Base-by-base conservation (phyloP, 2,329 filamentous ascomycete genomes). In the Monosporascus sp. region DNA sequence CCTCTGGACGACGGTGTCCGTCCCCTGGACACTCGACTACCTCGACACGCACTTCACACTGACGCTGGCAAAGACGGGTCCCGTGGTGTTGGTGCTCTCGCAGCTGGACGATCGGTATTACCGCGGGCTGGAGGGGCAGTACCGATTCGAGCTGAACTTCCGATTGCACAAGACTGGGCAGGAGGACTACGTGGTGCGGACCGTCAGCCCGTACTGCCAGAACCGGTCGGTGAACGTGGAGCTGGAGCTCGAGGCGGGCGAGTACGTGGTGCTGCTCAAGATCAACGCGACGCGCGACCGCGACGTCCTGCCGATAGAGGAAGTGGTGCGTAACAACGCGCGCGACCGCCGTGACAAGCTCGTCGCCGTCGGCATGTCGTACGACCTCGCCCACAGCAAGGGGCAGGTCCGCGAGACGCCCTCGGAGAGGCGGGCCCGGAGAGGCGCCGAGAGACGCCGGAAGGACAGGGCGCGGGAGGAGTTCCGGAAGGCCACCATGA, bases 191-290 rank as follows among this genome's bases (percentile, higher is more conserved):
- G 72, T 82, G 15, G 77, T 82, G 15, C 77, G 79, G 61, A 81
- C 77, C 53, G 75, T 80, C 49, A 72, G 72, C 35, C 75, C 77
- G 37, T 78, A 80, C 55, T 70, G 79, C 24, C 89, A 91, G 81
- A 83, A 77, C 22, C 84, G 90, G 7, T 89, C 87, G 1, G 86
- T 91, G 40, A 91, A 87, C 49, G 85, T 88, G 1, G 90, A 94
- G 67, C 77, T 94, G 8, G 78, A 86, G 37, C 81, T 95, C 26
- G 84, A 89, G 20, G 80, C 86, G 0, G 90, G 90, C 11, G 83
- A 80, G 44, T 95, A 95, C 69, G 83, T 82, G 7, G 82, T 95
- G 5, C 77, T 90, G 22, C 80, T 93, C 68, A 91, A 89, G 65
- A 79, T 94, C 54, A 84, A 85, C 7, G 88, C 88, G 2, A 79